phyloP scores from a whole-genome alignment of 345 rosid genomes.

The Orychophragmus violaceus region DNA sequence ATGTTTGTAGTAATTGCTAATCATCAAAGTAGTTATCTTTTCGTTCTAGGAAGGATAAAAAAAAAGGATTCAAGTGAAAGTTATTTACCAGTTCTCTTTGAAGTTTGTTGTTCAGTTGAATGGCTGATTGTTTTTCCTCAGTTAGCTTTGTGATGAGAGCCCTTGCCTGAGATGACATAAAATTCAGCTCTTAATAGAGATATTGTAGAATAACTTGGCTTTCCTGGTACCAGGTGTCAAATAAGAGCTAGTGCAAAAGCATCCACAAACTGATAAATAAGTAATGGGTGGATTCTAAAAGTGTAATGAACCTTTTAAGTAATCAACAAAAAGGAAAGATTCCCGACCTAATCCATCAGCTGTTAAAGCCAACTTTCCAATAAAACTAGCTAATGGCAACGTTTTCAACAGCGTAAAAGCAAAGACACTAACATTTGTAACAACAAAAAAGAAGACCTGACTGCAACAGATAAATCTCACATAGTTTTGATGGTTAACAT shows the following conservation, averaged over 20 bases:
- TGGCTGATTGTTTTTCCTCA: conserved; percentile 47
- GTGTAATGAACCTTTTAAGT: conserved; percentile 11
- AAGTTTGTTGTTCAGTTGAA: conserved; percentile 52
- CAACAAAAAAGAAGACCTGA: not conserved
- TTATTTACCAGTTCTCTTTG: conserved; percentile 61
- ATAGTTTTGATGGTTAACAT: not conserved
- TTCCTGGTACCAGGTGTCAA: not conserved
- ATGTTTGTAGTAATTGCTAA: not conserved
- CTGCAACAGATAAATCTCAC: not conserved
- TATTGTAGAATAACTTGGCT: not conserved
- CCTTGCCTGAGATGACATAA: conserved; percentile 38
- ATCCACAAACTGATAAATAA: not conserved
- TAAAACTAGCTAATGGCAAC: not conserved
- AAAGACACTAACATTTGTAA: not conserved
- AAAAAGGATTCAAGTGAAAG: not conserved
- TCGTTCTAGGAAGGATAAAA: not conserved
- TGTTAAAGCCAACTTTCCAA: conserved; percentile 9
- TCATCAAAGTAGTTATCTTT: not conserved
- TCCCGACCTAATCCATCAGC: conserved; percentile 3
- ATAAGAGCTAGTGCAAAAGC: not conserved
- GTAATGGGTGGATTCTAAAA: conserved; percentile 1
- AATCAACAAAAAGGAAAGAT: conserved; percentile 16
- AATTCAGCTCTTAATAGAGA: not conserved
- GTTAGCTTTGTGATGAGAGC: conserved; percentile 55
- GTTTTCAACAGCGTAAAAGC: not conserved